Conservation (phyloP, 805 yeast species). For the Starmerella stigmatis region DNA sequence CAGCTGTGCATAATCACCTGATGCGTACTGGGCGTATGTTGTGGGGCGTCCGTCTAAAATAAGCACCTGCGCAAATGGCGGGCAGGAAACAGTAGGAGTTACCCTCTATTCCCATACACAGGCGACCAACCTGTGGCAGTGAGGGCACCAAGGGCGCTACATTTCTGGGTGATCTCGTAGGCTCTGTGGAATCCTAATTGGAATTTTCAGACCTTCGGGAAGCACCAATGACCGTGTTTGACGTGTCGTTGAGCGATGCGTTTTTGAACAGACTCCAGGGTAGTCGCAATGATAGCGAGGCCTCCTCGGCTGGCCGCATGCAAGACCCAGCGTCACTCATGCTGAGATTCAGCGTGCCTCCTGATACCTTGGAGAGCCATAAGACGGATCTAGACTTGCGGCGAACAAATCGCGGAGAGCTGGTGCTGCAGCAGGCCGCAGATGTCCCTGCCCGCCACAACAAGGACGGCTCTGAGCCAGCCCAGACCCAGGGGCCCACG, state of each 20-base stretch:
- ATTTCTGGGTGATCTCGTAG: too few species aligned
- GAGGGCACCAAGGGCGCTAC: too few species aligned
- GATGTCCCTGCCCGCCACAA: too few species aligned
- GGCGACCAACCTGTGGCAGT: too few species aligned
- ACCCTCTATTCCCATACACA: too few species aligned
- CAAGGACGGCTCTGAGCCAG: not conserved
- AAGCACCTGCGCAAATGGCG: too few species aligned
- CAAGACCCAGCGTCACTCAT: conserved; percentile 11
- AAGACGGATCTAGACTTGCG: conserved; percentile 12
- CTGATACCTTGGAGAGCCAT: conserved; percentile 10
- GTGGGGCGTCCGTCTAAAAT: too few species aligned
- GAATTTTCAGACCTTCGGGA: not conserved
- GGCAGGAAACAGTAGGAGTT: too few species aligned
- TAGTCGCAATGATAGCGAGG: not conserved
- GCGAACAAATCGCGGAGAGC: conserved; percentile 18
- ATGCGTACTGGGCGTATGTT: too few species aligned
- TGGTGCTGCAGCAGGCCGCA: conserved; percentile 12
- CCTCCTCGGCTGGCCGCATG: not conserved
- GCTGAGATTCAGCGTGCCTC: conserved; percentile 18
- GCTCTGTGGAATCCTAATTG: too few species aligned
- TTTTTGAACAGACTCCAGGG: conserved; percentile 1
- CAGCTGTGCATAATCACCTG: too few species aligned
- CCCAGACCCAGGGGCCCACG: too few species aligned
- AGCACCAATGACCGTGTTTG: not conserved
- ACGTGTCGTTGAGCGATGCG: conserved; percentile 8